These are phyloP conservation scores for Cyclotella atomus DNA, from an alignment of 108 stramenopile genomes.

Conservation along the genomic window DNA sequence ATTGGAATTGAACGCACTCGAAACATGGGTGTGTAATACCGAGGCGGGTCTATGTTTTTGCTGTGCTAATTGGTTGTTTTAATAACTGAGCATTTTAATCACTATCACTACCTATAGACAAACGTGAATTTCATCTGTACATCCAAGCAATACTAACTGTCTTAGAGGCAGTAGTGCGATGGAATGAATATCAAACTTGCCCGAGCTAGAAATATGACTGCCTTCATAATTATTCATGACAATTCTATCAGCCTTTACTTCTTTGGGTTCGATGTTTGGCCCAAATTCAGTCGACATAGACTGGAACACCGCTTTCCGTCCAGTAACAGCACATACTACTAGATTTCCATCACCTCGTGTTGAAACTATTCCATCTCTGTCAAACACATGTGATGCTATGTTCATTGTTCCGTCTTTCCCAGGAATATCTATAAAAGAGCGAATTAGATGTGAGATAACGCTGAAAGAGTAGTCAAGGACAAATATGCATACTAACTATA, in stretches of 20 bases:
- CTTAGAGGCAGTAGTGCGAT: conserved; percentile 27
- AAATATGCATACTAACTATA: conserved; percentile 15
- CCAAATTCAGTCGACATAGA: conserved; percentile 3
- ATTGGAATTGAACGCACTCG: neutral
- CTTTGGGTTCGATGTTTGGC: neutral
- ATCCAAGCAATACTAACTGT: conserved; percentile 29
- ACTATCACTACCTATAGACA: conserved; percentile 10
- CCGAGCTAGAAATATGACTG: conserved; percentile 28
- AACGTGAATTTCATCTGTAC: conserved; percentile 33
- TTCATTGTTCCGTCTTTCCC: conserved; percentile 32
- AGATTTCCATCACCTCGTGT: conserved; percentile 32
- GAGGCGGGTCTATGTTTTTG: no score
- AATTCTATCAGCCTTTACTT: conserved; percentile 27
- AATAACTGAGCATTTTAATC: no score
- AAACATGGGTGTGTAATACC: neutral
- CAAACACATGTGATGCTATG: conserved; percentile 22
- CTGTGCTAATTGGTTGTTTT: no score
- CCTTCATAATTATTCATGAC: conserved; percentile 35
- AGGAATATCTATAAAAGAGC: conserved; percentile 18
- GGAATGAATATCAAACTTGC: conserved; percentile 30
- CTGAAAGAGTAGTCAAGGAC: neutral
- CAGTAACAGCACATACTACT: conserved; percentile 20
- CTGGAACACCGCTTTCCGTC: conserved; percentile 32
- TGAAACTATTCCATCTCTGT: conserved; percentile 30
- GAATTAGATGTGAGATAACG: neutral